Evolutionary conservation across 441 rosid species (phyloP).

Genomic region (Gossypium aridum): DNA sequence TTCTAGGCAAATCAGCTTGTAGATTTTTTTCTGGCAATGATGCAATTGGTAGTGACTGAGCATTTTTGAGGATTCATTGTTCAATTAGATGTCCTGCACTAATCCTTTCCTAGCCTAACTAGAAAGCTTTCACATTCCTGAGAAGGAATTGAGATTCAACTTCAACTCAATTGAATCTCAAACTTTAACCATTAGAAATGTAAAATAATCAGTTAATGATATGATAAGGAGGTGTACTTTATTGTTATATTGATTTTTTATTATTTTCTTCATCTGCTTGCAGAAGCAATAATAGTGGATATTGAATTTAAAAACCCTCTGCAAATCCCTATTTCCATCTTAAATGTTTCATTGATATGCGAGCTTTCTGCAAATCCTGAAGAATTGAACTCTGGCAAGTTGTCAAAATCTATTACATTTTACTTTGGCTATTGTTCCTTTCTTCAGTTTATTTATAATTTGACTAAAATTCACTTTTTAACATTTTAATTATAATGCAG

Average conservation of each 20-base stretch:
- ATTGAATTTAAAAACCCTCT: conserved; percentile 82
- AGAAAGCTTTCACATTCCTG: background rate
- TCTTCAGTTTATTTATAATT: background rate
- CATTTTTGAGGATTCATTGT: background rate
- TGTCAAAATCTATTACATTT: conserved; percentile 15
- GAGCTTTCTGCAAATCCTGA: conserved; percentile 60
- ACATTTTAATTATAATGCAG: conserved; percentile 31
- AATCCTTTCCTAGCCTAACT: background rate
- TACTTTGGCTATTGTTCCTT: conserved; percentile 32
- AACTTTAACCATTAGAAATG: background rate
- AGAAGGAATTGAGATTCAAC: background rate
- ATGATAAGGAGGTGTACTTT: background rate
- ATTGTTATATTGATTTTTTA: background rate
- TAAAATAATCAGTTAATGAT: background rate
- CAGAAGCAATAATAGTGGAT: conserved; percentile 79
- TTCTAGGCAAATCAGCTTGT: background rate
- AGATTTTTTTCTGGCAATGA: background rate
- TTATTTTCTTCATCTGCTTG: conserved; percentile 13
- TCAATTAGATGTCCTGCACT: background rate
- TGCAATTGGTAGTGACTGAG: background rate
- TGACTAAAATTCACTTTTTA: conserved; percentile 9
- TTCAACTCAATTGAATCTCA: background rate
- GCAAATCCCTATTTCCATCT: conserved; percentile 63
- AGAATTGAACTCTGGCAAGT: conserved; percentile 59
- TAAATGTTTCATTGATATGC: conserved; percentile 70